phyloP scores from a whole-genome alignment of 2,329 filamentous ascomycete species.

The Pleomassaria siparia region DNA sequence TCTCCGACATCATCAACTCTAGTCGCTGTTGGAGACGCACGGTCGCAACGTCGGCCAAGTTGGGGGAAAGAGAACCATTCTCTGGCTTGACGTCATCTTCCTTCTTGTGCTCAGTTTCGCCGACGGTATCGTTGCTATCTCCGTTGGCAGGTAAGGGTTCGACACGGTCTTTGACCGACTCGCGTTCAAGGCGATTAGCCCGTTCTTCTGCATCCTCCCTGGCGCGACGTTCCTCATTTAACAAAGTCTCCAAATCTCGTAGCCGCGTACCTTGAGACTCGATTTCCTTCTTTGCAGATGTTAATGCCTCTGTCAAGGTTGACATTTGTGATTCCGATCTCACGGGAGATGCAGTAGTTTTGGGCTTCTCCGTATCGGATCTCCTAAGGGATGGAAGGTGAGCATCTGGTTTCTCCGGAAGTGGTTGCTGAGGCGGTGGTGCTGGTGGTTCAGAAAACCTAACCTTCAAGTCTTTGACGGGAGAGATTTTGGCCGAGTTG shows the following conservation, averaged over 20 bases:
- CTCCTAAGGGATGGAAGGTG: slow-evolving; percentile 69
- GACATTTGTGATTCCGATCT: slow-evolving; percentile 74
- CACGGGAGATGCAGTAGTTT: slow-evolving; percentile 60
- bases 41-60: slow-evolving; percentile 39
- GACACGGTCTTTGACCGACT: slow-evolving; percentile 50
- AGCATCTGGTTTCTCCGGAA: slow-evolving; percentile 89
- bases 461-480: slow-evolving; percentile 71
- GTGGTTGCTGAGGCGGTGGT: slow-evolving; percentile 86
- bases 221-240: slow-evolving; percentile 78
- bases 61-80: slow-evolving; percentile 25
- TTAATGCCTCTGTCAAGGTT: slow-evolving; percentile 80
- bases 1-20: slow-evolving; percentile 75
- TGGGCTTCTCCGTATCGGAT: slow-evolving; percentile 73
- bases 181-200: slow-evolving; percentile 69
- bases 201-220: slow-evolving; percentile 82
- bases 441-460: slow-evolving; percentile 92
- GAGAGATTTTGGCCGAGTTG: slow-evolving; percentile 47
- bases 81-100: slow-evolving; percentile 13
- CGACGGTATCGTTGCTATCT: slow-evolving; percentile 17
- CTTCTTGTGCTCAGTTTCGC: slow-evolving; percentile 18
- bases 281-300: slow-evolving; percentile 80
- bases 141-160: slow-evolving; percentile 29
- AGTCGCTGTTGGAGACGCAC: slow-evolving; percentile 68
- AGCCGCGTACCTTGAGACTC: slow-evolving; percentile 79
- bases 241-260: slow-evolving; percentile 75